Evolutionary conservation across 176 grass and related monocot genomes (phyloP), one percentile per base, ranked within the genome.

Genomic region (Triticum timopheevii): DNA sequence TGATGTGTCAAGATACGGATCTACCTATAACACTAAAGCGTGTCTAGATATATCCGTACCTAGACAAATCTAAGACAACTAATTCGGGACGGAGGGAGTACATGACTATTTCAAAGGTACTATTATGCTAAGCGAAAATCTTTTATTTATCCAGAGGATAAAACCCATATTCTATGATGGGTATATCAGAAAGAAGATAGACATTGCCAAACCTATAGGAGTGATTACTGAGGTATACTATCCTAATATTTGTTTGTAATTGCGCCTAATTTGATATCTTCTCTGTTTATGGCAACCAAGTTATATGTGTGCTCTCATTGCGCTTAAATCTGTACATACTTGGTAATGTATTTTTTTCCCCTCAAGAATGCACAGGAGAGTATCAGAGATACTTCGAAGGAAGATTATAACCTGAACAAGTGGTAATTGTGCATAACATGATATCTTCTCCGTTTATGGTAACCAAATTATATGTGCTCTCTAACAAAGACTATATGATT

Each of bases 121-220:
- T 24, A 47, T 66, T 61, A 28, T 79, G 2, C 73, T 77, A 58
- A 78, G 22, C 66, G 28, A 38, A 79, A 79, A 42, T 78, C n/a
- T 15, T 66, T 44, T 79, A 50, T 40, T 79, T 58, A 44, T 44
- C 13, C 65, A 86, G 84, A 42, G 25, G 0, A 19, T 31, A 10
- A 70, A 36, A 79, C 33, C 84, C 38, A 79, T 30, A 31, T 30
- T 61, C 47, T 86, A 86, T 38, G 63, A 59, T 77, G 33, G 78
- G 24, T 86, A 86, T 23, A 61, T 86, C 65, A 19, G 8, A 79
- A 86, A 59, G 75, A 86, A 85, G 63, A 78, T 86, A 2, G 33
- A 50, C 4, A 78, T 78, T 22, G 74, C 47, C 15, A 10, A 13
- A 28, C n/a, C 44, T 30, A n/a, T 85, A 38, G 74, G 74, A 40